These are phyloP conservation scores for Lactarius trivialis DNA, from an alignment of 768 basidiomycete genomes.

Conservation along the genomic window DNA sequence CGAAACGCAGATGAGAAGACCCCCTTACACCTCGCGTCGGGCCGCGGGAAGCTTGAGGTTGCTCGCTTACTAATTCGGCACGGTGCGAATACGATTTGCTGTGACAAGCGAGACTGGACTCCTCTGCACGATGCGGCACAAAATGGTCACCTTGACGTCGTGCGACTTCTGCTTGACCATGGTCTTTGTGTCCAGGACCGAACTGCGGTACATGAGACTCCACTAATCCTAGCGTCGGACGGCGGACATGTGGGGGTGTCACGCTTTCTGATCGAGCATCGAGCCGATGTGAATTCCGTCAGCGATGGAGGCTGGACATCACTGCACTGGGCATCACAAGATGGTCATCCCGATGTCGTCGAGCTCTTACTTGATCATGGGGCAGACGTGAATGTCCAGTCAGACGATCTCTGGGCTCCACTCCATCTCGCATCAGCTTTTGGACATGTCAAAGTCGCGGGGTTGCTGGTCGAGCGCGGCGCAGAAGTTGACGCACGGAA, in stretches of 20 bases:
- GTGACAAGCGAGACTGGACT: too few relatives aligned
- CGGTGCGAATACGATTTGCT: not conserved
- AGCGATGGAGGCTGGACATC: not conserved
- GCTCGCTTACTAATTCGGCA: not conserved
- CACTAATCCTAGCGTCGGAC: not conserved
- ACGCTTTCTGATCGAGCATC: too few relatives aligned
- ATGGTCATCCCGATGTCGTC: not conserved
- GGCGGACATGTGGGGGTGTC: not conserved
- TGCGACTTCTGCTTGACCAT: not conserved
- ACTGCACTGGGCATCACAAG: not conserved
- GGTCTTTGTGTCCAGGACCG: not conserved
- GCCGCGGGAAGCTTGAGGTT: not conserved
- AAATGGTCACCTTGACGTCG: not conserved
- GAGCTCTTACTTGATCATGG: not conserved
- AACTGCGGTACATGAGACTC: not conserved
- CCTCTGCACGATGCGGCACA: not conserved
- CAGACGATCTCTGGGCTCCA: not conserved
- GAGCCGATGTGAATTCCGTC: not conserved
- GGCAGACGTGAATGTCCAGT: not conserved
- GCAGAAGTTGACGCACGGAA: not conserved
- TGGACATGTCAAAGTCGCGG: not conserved
- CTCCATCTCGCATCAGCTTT: not conserved
- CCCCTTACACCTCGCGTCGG: not conserved
- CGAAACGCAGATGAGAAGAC: too few relatives aligned
- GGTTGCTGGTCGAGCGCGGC: not conserved